A percentile compares a stretch with the other conserved stretches of the same genome.
These are phyloP conservation scores for Skeletonema costatum DNA, from an alignment of 108 stramenopile species.

Conservation along the genomic window DNA sequence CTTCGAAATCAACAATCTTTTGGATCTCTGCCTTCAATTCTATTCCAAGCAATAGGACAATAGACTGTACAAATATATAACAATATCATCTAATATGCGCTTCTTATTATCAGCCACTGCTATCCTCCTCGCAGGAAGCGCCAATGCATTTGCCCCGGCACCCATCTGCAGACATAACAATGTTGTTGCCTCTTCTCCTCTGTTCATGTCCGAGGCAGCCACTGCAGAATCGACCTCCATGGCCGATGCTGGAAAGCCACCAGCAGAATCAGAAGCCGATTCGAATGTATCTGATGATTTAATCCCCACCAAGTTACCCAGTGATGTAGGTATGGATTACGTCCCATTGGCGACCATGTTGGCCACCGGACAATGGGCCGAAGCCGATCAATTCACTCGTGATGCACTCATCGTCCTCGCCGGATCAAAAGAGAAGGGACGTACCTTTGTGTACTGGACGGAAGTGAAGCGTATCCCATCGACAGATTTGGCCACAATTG, in stretches of 20 bases:
- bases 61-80: not conserved
- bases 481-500: constrained; percentile 94
- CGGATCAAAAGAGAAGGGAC: constrained; percentile 84
- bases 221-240: constrained; percentile 27
- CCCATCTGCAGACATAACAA: constrained; percentile 7
- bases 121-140: constrained; percentile 6
- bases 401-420: constrained; percentile 93
- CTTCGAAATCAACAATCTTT: not conserved
- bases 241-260: constrained; percentile 65
- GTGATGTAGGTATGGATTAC: constrained; percentile 90
- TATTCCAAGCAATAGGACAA: not conserved
- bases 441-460: constrained; percentile 97
- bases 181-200: constrained; percentile 2
- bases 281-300: constrained; percentile 48
- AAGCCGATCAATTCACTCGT: constrained; percentile 95
- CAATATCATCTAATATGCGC: constrained; percentile 3
- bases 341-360: constrained; percentile 91
- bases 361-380: constrained; percentile 85
- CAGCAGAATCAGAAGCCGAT: constrained; percentile 42
- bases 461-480: constrained; percentile 92
- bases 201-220: constrained; percentile 26
- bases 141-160: constrained; percentile 8
- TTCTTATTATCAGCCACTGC: constrained; percentile 4
- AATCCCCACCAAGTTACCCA: constrained; percentile 87
- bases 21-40: not conserved